Conservation (phyloP, 345 rosid genomes). For the Raphanus sativus region DNA sequence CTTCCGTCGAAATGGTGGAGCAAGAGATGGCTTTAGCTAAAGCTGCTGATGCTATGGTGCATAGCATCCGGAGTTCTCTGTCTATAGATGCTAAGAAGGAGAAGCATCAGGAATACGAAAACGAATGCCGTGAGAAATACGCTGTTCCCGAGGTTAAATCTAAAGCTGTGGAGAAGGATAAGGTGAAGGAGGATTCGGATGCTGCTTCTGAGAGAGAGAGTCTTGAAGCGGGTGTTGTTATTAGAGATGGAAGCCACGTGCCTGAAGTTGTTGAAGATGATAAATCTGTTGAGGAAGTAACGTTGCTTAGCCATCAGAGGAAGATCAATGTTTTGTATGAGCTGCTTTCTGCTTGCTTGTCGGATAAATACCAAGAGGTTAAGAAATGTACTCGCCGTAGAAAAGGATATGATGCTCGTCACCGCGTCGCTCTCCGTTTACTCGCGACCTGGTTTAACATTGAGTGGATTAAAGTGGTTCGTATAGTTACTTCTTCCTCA, state of each 20-base stretch:
- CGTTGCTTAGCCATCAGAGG: slow-evolving; percentile 62
- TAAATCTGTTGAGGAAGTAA: slow-evolving; percentile 61
- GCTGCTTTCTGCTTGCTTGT: slow-evolving; percentile 89
- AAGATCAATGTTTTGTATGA: slow-evolving; percentile 80
- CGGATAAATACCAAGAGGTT: slow-evolving; percentile 56
- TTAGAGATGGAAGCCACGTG: slow-evolving; percentile 30
- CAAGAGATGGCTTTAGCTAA: slow-evolving; percentile 68
- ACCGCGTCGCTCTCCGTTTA: slow-evolving; percentile 80
- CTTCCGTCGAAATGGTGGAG: slow-evolving; percentile 50
- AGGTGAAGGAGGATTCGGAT: neutral
- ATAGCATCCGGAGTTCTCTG: slow-evolving; percentile 51
- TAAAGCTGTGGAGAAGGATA: slow-evolving; percentile 36
- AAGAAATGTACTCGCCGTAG: slow-evolving; percentile 56
- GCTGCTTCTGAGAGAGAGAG: slow-evolving; percentile 20
- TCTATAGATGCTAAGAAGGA: slow-evolving; percentile 62
- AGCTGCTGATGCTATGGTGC: slow-evolving; percentile 66
- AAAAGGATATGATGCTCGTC: slow-evolving; percentile 94
- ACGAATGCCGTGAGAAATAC: slow-evolving; percentile 70
- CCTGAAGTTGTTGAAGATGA: slow-evolving; percentile 43
- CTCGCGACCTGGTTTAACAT: slow-evolving; percentile 85
- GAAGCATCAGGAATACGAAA: slow-evolving; percentile 71
- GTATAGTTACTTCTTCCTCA: slow-evolving; percentile 28
- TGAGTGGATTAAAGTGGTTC: slow-evolving; percentile 82
- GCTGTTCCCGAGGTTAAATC: slow-evolving; percentile 48
- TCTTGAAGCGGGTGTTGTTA: slow-evolving; percentile 20